These are phyloP conservation scores for Solanum etuberosum DNA, from an alignment of 257 asterid genomes.

Conservation along the genomic window DNA sequence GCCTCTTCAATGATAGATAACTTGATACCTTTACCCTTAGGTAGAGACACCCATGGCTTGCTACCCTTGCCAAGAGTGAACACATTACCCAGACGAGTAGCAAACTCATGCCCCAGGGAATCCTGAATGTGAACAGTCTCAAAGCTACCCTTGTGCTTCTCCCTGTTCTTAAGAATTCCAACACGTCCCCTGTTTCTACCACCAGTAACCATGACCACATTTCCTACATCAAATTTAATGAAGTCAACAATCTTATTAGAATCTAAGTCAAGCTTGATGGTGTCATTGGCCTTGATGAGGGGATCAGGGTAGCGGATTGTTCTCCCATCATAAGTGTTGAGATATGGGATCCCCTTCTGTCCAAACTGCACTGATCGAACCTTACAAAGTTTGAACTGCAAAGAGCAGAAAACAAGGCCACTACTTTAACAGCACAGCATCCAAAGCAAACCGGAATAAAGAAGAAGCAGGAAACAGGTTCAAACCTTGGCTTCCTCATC, in stretches of 20 bases:
- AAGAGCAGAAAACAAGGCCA: not conserved
- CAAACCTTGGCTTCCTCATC: constrained; percentile 26
- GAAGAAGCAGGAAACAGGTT: not conserved
- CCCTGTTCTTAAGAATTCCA: constrained; percentile 21
- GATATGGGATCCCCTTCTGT: constrained; percentile 20
- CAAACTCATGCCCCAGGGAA: constrained; percentile 21
- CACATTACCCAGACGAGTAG: constrained; percentile 24
- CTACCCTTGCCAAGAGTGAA: constrained; percentile 27
- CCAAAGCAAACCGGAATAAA: not conserved
- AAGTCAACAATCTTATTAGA: constrained; percentile 21
- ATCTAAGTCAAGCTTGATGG: constrained; percentile 20
- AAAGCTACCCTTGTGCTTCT: constrained; percentile 27
- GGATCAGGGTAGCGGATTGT: constrained; percentile 30
- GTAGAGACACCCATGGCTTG: constrained; percentile 30
- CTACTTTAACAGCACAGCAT: not conserved
- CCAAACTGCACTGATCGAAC: constrained; percentile 22
- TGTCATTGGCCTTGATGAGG: constrained; percentile 23
- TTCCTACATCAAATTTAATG: constrained; percentile 27
- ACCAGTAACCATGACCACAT: constrained; percentile 31
- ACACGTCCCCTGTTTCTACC: constrained; percentile 30
- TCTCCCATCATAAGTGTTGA: constrained; percentile 25
- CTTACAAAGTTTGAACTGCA: constrained; percentile 25
- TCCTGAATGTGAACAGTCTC: constrained; percentile 25
- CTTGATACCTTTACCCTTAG: constrained; percentile 28
- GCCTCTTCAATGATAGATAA: constrained; percentile 28